Evolutionary conservation across 352 stramenopile genomes (phyloP), one percentile per base, ranked within the genome.

Genomic region (Peronospora farinosa): DNA sequence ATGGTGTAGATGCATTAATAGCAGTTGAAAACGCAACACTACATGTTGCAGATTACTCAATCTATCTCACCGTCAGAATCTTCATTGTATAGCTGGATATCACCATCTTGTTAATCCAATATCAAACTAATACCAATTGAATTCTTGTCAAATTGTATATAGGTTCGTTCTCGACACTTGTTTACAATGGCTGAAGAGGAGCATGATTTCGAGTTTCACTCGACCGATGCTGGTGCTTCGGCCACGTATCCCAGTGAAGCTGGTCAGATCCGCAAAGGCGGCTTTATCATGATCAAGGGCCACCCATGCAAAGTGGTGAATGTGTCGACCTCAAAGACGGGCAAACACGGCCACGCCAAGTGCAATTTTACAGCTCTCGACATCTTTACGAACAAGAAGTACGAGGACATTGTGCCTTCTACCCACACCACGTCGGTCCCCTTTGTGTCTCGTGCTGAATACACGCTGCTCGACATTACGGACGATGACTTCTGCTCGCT

Each of bases 341-440:
- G 97, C 81, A 99, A 99, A 95, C 97, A 99, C 88, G 97, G 97
- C 56, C 97, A 99, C 89, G 97, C 97, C 65, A 99, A 99, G 88
- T 98, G 95, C 67, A 99, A 99, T 89, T 99, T 99, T 70, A 97
- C 88, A 60, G 96, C 96, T 54, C 83, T 96, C 30, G 96, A 99
- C 82, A 99, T 99, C 76, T 99, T 99, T 89, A 99, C 95, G 48
- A 97, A 97, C 74, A 99, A 99, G 86, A 99, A 99, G 92, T 90
- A 96, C 58, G 96, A 99, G 74, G 96, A 98, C 86, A 98, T 99
- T 78, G 95, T 98, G 64, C 96, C 96, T 47, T 98, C 97, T 62
- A 97, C 97, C 53, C 97, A 99, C 86, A 97, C 88, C 70, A 98
- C 95, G 63, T 96, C 90, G 57, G 95, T 98, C 59, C 97, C 97